Conservation (phyloP, 2,329 filamentous ascomycete species). For the Calonectria henricotiae region DNA sequence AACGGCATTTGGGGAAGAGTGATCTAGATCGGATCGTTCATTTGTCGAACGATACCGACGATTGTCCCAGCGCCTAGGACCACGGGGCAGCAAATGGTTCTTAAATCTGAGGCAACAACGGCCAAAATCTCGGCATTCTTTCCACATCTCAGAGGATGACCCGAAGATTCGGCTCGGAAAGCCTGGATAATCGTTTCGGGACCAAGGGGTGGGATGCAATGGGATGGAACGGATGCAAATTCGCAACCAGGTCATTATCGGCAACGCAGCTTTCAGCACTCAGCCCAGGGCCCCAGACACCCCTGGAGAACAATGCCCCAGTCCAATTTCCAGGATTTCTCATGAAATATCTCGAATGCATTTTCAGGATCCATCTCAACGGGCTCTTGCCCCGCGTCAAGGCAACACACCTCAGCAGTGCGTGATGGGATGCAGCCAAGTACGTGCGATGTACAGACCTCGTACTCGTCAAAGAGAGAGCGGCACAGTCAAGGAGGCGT, state of each 20-base stretch:
- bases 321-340: conserved; percentile 19
- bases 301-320: conserved; percentile 3
- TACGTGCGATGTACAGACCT: conserved; percentile 16
- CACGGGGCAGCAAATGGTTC: neutral
- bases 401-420: conserved; percentile 22
- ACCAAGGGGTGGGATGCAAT: conserved; percentile 13
- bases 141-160: conserved; percentile 7
- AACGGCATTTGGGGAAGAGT: conserved; percentile 30
- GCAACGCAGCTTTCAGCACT: conserved; percentile 8
- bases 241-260: conserved; percentile 2
- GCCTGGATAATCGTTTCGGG: conserved; percentile 21
- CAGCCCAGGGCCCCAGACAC: conserved; percentile 11
- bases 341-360: conserved; percentile 21
- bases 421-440: conserved; percentile 19
- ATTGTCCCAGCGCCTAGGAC: neutral
- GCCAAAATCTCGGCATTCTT: conserved; percentile 13
- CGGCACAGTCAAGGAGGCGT: conserved; percentile 13
- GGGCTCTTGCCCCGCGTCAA: conserved; percentile 26
- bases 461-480: conserved; percentile 17
- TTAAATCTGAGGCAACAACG: neutral
- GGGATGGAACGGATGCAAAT: conserved; percentile 15
- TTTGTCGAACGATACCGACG: conserved; percentile 24
- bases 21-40: conserved; percentile 34
- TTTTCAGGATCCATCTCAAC: conserved; percentile 22
- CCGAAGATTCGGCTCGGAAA: conserved; percentile 21